phyloP scores from a whole-genome alignment of 371 early-diverging fungal species.

The Mucor lusitanicus region DNA sequence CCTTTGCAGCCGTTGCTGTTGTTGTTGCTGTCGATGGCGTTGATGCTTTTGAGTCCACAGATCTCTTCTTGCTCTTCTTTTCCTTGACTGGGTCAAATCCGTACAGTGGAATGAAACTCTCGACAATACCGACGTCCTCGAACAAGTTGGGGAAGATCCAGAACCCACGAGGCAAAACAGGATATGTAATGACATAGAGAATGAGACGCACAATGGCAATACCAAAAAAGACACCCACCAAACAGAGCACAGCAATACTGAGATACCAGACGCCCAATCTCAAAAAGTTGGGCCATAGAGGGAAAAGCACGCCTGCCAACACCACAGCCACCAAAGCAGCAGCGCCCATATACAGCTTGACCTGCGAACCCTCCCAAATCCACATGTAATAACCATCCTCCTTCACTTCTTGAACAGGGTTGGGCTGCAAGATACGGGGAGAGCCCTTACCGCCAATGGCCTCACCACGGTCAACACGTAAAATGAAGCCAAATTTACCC shows the following conservation, averaged over 20 bases:
- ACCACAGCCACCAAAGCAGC: slow-evolving; percentile 75
- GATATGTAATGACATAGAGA: slow-evolving; percentile 81
- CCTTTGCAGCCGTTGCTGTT: slow-evolving; percentile 2
- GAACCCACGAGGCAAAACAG: slow-evolving; percentile 83
- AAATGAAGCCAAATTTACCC: slow-evolving; percentile 67
- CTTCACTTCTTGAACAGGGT: slow-evolving; percentile 68
- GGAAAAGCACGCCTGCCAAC: slow-evolving; percentile 96
- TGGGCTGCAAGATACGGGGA: slow-evolving; percentile 59
- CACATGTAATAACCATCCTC: slow-evolving; percentile 94
- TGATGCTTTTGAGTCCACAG: not conserved
- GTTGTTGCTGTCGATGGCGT: not conserved
- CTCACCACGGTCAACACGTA: slow-evolving; percentile 75
- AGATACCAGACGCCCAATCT: slow-evolving; percentile 91
- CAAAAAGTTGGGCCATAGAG: slow-evolving; percentile 94
- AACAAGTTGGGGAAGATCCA: slow-evolving; percentile 99
- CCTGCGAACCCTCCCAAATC: slow-evolving; percentile 92
- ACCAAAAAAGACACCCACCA: slow-evolving; percentile 91
- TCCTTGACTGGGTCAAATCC: slow-evolving; percentile 80
- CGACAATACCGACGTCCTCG: slow-evolving; percentile 97
- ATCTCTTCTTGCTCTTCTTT: slow-evolving; percentile 27
- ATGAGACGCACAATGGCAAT: slow-evolving; percentile 90
- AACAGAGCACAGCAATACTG: slow-evolving; percentile 80
- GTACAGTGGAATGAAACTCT: slow-evolving; percentile 97
- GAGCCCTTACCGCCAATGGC: slow-evolving; percentile 50
- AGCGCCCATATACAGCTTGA: slow-evolving; percentile 76